Evolutionary conservation across 345 rosid genomes (phyloP), one percentile per base, ranked within the genome.

Genomic region (Mallotus nudiflorus): DNA sequence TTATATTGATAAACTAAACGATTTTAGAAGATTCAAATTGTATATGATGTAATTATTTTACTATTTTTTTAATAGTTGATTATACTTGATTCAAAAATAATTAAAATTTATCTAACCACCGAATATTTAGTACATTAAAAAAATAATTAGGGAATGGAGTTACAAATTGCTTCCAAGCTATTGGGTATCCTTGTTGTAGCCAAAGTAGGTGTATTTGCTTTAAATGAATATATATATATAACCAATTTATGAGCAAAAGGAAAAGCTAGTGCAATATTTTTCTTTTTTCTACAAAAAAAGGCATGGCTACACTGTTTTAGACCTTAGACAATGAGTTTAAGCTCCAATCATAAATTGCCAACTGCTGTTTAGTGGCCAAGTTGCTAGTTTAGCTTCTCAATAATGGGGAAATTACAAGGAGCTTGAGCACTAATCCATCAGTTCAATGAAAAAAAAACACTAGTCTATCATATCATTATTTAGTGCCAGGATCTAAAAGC

Each of bases 391-490:
- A 40, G 45, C 49, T 0, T 35, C 35, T 52, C 70, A 29, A 51
- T 66, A 52, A 66, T 52, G 29, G 46, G 46, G 20, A 66, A 15
- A 24, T 67, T 37, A 66, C 39, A 0, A 65, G 56, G 45, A 57
- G 10, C 0, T 33, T 33, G 25, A 16, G 15, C 20, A 9, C 4
- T 29, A 46, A 22, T 16, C n/a, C n/a, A n/a, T n/a, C n/a, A n/a
- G n/a, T n/a, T n/a, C n/a, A n/a, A n/a, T n/a, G n/a, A n/a, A n/a
- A n/a, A n/a, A n/a, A n/a, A n/a, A n/a, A n/a, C 20, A 9, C 4
- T 29, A 46, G 15, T 16, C 51, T 20, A 27, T 37, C 10, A 31
- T 9, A 40, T 19, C 62, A 16, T 37, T 1, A 59, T 37, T 59
- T n/a, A 59, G 16, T 25, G 35, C 29, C 61, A 56, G 9, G 46